Evolutionary conservation across 1,284 basidiomycete species (phyloP).

Genomic region (Cystobasidium slooffiae): DNA sequence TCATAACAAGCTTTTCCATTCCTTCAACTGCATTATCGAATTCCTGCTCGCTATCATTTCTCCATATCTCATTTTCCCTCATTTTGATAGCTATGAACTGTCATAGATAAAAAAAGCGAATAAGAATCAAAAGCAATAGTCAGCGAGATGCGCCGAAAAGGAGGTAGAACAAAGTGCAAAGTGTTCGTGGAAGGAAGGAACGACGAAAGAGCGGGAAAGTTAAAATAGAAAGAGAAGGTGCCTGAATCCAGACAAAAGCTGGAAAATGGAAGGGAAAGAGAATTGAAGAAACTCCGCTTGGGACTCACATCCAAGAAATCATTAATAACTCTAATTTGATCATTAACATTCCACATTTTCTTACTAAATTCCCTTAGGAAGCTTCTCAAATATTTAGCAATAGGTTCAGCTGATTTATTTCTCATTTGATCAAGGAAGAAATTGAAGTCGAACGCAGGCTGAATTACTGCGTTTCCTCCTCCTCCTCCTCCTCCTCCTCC

Average conservation of each 20-base stretch:
- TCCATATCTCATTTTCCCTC: slow-evolving; percentile 76
- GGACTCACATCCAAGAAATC: slow-evolving; percentile 79
- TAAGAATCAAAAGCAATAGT: too few relatives aligned
- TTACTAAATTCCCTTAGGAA: slow-evolving; percentile 91
- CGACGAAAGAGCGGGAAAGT: too few relatives aligned
- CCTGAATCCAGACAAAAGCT: too few relatives aligned
- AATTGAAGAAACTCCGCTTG: too few relatives aligned
- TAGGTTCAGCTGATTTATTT: slow-evolving; percentile 77
- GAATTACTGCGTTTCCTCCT: not conserved
- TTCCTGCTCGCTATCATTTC: slow-evolving; percentile 72
- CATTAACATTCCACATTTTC: slow-evolving; percentile 76
- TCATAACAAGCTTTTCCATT: slow-evolving; percentile 99
- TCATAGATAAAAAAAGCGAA: too few relatives aligned
- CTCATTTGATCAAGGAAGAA: slow-evolving; percentile 90
- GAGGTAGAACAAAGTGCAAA: too few relatives aligned
- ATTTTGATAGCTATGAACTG: slow-evolving; percentile 88
- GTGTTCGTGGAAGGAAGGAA: too few relatives aligned
- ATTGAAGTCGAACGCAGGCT: slow-evolving; percentile 73
- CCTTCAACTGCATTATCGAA: slow-evolving; percentile 98
- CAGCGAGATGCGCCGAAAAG: too few relatives aligned
- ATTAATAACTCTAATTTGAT: slow-evolving; percentile 90
- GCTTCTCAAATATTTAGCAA: slow-evolving; percentile 85
- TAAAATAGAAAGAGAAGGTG: too few relatives aligned
- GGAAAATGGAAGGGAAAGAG: too few relatives aligned
- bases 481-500: not conserved